These are phyloP conservation scores for Ulmus americana DNA, from an alignment of 331 rosid species.

Conservation along the genomic window DNA sequence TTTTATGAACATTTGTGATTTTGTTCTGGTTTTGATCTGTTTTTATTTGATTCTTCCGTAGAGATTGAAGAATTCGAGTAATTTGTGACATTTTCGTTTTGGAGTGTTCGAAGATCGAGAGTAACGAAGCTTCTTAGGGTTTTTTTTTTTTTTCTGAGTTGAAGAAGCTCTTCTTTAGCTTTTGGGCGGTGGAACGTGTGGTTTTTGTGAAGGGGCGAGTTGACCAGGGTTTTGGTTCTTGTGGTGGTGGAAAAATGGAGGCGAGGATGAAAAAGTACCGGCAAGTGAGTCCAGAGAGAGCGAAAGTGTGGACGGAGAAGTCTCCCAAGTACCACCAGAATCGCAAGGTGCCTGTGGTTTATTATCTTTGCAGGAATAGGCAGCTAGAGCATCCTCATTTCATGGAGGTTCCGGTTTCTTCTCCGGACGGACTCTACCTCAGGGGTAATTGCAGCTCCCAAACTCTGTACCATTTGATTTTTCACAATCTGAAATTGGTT, in stretches of 20 bases:
- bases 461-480: not conserved
- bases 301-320: slow-evolving; percentile 84
- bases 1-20: slow-evolving; percentile 16
- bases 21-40: slow-evolving; percentile 13
- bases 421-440: slow-evolving; percentile 58
- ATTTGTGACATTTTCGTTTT: not conserved
- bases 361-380: slow-evolving; percentile 72
- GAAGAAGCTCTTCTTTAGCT: not conserved
- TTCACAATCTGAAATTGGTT: not conserved
- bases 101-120: not conserved
- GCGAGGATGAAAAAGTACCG: slow-evolving; percentile 59
- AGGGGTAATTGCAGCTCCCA: slow-evolving; percentile 43
- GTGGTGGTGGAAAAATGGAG: slow-evolving; percentile 39
- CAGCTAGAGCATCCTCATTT: slow-evolving; percentile 93
- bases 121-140: not conserved
- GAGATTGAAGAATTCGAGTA: not conserved
- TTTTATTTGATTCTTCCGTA: not conserved
- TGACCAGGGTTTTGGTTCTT: not conserved
- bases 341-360: slow-evolving; percentile 70
- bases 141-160: not conserved
- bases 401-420: slow-evolving; percentile 75
- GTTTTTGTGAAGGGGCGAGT: not conserved
- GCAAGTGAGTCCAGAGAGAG: slow-evolving; percentile 79
- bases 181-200: not conserved
- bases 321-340: slow-evolving; percentile 70